Evolutionary conservation across 176 grass and related monocot species (phyloP), one percentile per base, ranked within the genome.

Genomic region (Tillandsia leiboldiana): DNA sequence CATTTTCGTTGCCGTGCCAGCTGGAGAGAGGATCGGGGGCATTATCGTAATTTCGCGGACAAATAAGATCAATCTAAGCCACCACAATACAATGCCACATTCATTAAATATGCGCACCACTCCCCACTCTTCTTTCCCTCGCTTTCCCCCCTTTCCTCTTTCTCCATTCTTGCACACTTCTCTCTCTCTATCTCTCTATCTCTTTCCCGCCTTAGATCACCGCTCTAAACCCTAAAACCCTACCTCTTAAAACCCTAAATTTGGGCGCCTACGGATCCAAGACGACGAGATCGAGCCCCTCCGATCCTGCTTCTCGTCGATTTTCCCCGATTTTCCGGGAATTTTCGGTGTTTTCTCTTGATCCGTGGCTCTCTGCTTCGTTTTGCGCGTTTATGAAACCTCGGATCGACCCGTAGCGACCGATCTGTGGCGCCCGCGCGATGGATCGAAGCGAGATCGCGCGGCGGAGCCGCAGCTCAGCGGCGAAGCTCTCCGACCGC

Each of bases 401-500:
- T 3, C 26, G 73, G 26, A 50, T 66, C 73, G 1, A 12, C 13
- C 12, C 56, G 56, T 12, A 15, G 26, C 26, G 22, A 8, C 27
- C n/a, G 49, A 66, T 75, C 64, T 24, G 49, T 66, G 50, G 63
- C n/a, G 67, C 26, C 26, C 15, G 0, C 61, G 5, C 26, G 24
- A 67, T 75, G 63, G 29, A 48, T 66, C 73, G 17, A 50, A 47
- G 22, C n/a, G 1, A 11, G 22, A 27, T 6, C 1, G 15, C 9
- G 52, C 33, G 33, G 33, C 33, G 20, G 8, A 26, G 6, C 26
- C 11, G 12, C 6, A 15, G 12, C 14, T 26, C 9, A 15, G 1
- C 63, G 5, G 50, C 22, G 8, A 67, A 75, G 73, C 66, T 75
- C 49, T 75, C 73, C 26, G 73, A 67, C 50, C 26, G 48, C 10